Evolutionary conservation across 495 filamentous ascomycete species (phyloP), one percentile per base, ranked within the genome.

Genomic region (Podospora tetraspora): DNA sequence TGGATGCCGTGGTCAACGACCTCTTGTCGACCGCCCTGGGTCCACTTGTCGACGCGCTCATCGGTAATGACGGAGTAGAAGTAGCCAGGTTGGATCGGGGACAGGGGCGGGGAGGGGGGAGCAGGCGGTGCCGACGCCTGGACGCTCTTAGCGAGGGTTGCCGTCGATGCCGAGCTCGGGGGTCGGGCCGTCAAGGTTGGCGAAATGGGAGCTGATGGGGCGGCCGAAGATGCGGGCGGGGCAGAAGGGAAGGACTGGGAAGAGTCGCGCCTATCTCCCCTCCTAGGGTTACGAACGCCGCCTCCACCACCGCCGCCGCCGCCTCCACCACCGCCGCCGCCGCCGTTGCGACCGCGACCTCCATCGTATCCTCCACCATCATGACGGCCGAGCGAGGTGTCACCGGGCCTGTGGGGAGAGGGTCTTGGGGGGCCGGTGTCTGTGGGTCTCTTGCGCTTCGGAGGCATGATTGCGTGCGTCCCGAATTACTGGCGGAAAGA

Each of bases 361-460:
- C 63, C 63, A 66, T 83, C 81, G 64, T 79, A 81, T 66, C 79
- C 79, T 73, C 81, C 43, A n/a, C 43, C 69, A 13, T 87, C 84
- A 67, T 85, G 82, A 64, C 85, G 83, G 24, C 77, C 83, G 24
- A 87, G 66, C 12, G 74, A 64, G 4, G 80, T 81, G 68, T 85
- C 79, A 32, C 75, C 76, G 57, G 85, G 85, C 6, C 84, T 80
- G 77, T 87, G 81, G 30, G 85, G 85, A 25, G 85, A 78, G 12
- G 84, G 82, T 64, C 85, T 78, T 59, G 76, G 79, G 29, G 76
- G 71, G 61, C 78, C 80, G 66, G 69, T 69, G 52, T 87, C 85
- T 61, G 74, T 75, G 70, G 77, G 78, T 76, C 84, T 81, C 79
- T 86, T 87, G 69, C 85, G 78, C 79, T 86, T 86, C 59, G 77